Percentiles rank a stretch among this genome's conserved stretches.
phyloP scores from a whole-genome alignment of 1,284 basidiomycete genomes.

The Cyathus olla region DNA sequence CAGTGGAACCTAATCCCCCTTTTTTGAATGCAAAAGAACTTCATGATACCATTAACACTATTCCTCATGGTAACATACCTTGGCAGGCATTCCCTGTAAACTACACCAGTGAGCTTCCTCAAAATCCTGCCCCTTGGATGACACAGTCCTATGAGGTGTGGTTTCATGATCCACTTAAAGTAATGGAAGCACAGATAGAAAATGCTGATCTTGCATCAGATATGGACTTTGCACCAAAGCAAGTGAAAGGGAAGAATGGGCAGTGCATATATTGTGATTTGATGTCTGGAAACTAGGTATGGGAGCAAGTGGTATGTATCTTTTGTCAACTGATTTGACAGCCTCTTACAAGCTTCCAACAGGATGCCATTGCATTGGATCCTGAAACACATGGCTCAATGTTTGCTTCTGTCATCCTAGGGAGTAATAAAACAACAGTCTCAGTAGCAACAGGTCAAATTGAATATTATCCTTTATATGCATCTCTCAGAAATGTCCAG shows the following conservation, averaged over 20 bases:
- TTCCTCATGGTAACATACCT: not conserved
- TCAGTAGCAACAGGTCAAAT: conserved; percentile 31
- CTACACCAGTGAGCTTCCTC: not conserved
- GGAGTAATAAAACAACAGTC: conserved; percentile 48
- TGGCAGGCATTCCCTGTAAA: not conserved
- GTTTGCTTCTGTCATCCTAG: conserved; percentile 42
- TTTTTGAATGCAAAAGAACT: not conserved
- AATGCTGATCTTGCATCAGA: conserved; percentile 14
- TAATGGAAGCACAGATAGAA: not conserved
- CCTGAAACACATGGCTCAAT: conserved; percentile 26
- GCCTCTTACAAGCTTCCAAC: conserved; percentile 7
- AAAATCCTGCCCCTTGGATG: not conserved
- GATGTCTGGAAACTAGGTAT: conserved; percentile 14
- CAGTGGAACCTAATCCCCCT: not conserved
- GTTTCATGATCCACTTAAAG: not conserved
- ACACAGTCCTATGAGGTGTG: not conserved
- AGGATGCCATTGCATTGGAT: conserved; percentile 27
- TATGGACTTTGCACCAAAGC: conserved; percentile 31
- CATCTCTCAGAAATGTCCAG: conserved; percentile 25
- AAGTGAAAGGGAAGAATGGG: conserved; percentile 1
- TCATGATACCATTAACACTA: not conserved
- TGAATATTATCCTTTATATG: conserved; percentile 27
- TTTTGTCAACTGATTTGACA: not conserved
- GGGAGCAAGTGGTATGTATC: conserved; percentile 10
- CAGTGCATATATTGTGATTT: conserved; percentile 3